Base-by-base conservation (phyloP, 192 early-diverging fungal species). In the Paraglomus occultum region DNA sequence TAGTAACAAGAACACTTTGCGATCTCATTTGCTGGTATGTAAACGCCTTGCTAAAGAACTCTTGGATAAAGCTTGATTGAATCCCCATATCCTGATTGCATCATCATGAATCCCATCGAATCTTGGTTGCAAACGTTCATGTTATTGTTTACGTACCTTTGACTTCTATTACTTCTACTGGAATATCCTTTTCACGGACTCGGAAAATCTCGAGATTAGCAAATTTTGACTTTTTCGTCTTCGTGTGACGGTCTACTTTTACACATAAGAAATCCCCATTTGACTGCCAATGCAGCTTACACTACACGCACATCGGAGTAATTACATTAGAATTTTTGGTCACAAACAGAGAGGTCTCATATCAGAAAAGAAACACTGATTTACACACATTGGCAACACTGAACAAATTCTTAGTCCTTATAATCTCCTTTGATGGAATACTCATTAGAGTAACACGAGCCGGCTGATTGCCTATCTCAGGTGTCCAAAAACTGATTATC, bases 341-440 rank as follows among this genome's bases (percentile, higher is more conserved):
- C 31, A 31, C 31, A 31, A n/a, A n/a, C n/a, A n/a, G n/a, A n/a
- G n/a, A n/a, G n/a, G n/a, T n/a, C 31, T 31, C 31, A 31, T 31
- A 31, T 3, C 3, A 31, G 31, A 3, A 31, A 31, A 31, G 40
- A 1, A 51, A 42, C 1, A 39, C 51, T 40, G 17, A 77, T 75
- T 60, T 73, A 82, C 31, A 31, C 1, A 31, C 82, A 57, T 90
- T 86, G 55, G 82, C 87, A 43, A 97, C 95, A 79, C 88, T 95
- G 83, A 97, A 95, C 86, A 99, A 85, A 80, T 98, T 98, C 88
- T 98, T 99, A 58, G 94, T 97, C 64, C 95, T 89, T 47, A 97
- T 64, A 63, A 96, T 85, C 59, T 94, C 88, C 76, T 91, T 89
- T 68, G 67, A 77, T 31, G 95, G 96, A n/a, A 98, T 74, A 46